phyloP scores from a whole-genome alignment of 2,329 filamentous ascomycete species.

The Microsporum ferrugineum region DNA sequence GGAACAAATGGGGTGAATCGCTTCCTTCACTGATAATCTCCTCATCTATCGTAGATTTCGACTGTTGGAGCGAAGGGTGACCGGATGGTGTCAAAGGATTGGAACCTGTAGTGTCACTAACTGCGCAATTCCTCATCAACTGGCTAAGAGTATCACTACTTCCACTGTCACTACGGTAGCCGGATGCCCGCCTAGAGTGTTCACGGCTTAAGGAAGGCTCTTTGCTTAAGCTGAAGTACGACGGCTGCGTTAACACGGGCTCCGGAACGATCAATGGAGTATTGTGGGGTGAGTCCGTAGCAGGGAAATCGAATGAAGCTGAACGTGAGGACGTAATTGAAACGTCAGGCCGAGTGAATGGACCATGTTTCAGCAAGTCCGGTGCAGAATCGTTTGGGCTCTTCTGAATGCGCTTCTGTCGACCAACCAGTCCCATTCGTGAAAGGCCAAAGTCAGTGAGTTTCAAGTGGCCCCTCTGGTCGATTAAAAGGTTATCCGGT shows the following conservation, averaged over 20 bases:
- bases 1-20: constrained; percentile 64
- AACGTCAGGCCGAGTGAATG: constrained; percentile 68
- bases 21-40: constrained; percentile 58
- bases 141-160: constrained; percentile 74
- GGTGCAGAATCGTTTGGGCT: constrained; percentile 70
- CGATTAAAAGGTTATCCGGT: constrained; percentile 92
- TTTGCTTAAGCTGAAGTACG: constrained; percentile 66
- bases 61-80: constrained; percentile 14
- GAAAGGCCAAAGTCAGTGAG: constrained; percentile 95
- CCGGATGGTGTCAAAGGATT: constrained; percentile 15
- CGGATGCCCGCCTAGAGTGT: constrained; percentile 56
- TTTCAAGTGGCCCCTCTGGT: constrained; percentile 92
- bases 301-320: constrained; percentile 81
- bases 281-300: constrained; percentile 63
- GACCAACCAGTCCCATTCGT: constrained; percentile 89
- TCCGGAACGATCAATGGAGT: constrained; percentile 84
- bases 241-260: constrained; percentile 60
- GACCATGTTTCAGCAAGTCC: constrained; percentile 82
- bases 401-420: constrained; percentile 85
- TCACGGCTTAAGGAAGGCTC: constrained; percentile 43
- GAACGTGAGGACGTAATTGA: constrained; percentile 86
- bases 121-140: constrained; percentile 69
- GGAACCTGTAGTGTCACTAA: constrained; percentile 44
- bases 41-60: constrained; percentile 49
- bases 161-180: constrained; percentile 80